Evolutionary conservation across 169 alveolate species (phyloP), one percentile per base, ranked within the genome.

Genomic region (Plasmodium inui): DNA sequence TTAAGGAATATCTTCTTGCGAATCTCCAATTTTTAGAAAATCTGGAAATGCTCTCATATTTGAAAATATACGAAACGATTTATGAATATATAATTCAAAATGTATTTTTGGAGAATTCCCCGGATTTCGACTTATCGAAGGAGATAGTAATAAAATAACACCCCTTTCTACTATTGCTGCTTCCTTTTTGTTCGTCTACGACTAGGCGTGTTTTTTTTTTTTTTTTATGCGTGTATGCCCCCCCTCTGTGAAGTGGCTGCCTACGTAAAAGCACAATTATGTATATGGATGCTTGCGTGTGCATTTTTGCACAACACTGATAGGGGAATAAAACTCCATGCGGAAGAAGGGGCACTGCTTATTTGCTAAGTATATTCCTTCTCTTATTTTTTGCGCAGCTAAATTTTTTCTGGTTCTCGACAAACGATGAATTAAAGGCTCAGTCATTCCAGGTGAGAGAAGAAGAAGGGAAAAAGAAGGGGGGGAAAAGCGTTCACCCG

Each of bases 401-500:
- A 85, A 85, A 19, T 74, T 46, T 73, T 50, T 85, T 73, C 61
- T 85, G 93, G 93, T 67, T 85, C 57, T 85, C 93, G 28, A 50
- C 84, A 12, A 67, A 85, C 39, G 44, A 46, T 28, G 80, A 85
- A 85, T 85, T 85, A 85, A 85, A 85, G 80, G 74, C 39, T 8
- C 72, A 85, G 26, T 85, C 83, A 19, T 85, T 73, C 67, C 74
- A 85, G 82, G 93, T 85, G 78, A 28, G 6, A 19, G 19, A 1
- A n/a, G 57, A 84, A 84, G 30, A 84, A 37, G 17, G n/a, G 26
- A 26, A 83, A 67, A 70, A 41, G 17, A 12, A 10, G 30, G 22
- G 73, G 73, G 73, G 7, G 10, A 67, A 67, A 5, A 4, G 37
- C 14, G 76, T 22, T 67, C n/a, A 46, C 32, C n/a, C 5, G 19